Evolutionary conservation across 805 yeast genomes (phyloP).

Genomic region (Starmerella tilneyi): DNA sequence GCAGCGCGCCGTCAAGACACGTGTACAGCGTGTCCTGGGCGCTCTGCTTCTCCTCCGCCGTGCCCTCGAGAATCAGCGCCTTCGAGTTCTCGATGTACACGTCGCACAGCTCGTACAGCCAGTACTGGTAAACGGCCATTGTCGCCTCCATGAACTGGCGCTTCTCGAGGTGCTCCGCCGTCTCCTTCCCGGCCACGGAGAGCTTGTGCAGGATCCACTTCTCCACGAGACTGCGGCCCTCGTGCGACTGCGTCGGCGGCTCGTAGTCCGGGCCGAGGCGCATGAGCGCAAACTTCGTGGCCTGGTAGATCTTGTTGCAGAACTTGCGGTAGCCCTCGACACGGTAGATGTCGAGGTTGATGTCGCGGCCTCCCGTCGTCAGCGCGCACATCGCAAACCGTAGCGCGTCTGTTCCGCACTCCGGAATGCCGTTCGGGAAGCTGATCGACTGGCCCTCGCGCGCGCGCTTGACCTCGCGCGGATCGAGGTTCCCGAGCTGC

Average conservation of each 20-base stretch:
- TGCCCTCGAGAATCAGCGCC: slow-evolving; percentile 82
- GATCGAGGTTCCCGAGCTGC: slow-evolving; percentile 72
- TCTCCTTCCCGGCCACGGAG: slow-evolving; percentile 54
- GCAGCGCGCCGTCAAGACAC: slow-evolving; percentile 81
- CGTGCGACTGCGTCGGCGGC: slow-evolving; percentile 61
- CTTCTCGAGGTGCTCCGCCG: slow-evolving; percentile 58
- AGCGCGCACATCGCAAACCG: slow-evolving; percentile 97
- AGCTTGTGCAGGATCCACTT: slow-evolving; percentile 91
- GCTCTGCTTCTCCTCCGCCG: slow-evolving; percentile 69
- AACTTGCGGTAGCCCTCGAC: slow-evolving; percentile 98
- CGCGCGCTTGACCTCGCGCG: slow-evolving; percentile 78
- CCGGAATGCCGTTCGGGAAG: slow-evolving; percentile 95
- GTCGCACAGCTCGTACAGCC: slow-evolving; percentile 92
- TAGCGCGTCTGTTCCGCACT: slow-evolving; percentile 98
- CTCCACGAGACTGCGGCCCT: slow-evolving; percentile 84
- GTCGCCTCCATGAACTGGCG: slow-evolving; percentile 89
- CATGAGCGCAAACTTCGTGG: slow-evolving; percentile 91
- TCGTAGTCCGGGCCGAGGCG: slow-evolving; percentile 79
- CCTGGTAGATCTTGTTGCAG: slow-evolving; percentile 98
- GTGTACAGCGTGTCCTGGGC: slow-evolving; percentile 93
- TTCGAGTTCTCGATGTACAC: slow-evolving; percentile 97
- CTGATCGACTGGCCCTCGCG: slow-evolving; percentile 76
- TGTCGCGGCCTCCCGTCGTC: slow-evolving; percentile 97
- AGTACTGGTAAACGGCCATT: slow-evolving; percentile 77
- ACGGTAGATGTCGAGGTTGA: slow-evolving; percentile 87